Evolutionary conservation across 2,329 filamentous ascomycete species (phyloP).

Genomic region (Microdochium paspali): DNA sequence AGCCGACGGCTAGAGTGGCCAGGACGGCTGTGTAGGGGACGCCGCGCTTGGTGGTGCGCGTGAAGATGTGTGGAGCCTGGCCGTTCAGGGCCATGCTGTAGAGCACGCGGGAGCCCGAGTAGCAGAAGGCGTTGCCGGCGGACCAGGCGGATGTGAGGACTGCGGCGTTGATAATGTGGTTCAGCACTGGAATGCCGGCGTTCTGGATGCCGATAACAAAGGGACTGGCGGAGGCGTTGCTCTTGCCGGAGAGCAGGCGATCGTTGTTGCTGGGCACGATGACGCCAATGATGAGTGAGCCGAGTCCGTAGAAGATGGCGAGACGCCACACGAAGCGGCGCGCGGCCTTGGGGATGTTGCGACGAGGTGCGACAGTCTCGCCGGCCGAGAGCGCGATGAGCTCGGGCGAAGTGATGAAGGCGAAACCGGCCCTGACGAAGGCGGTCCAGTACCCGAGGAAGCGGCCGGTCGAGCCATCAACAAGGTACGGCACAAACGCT

Average conservation of each 20-base stretch:
- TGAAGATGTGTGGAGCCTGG: conserved; percentile 55
- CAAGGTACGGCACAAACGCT: conserved; percentile 37
- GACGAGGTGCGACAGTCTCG: conserved; percentile 53
- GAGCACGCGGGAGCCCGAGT: conserved; percentile 60
- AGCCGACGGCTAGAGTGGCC: conserved; percentile 48
- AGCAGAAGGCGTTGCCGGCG: conserved; percentile 51
- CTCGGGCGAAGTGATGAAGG: conserved; percentile 54
- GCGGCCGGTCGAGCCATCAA: conserved; percentile 33
- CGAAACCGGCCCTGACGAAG: conserved; percentile 48
- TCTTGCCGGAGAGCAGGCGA: conserved; percentile 46
- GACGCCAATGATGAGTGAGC: conserved; percentile 50
- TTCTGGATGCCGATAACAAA: conserved; percentile 60
- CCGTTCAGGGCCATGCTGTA: conserved; percentile 59
- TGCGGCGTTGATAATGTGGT: conserved; percentile 59
- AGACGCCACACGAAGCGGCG: conserved; percentile 53
- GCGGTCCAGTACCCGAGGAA: conserved; percentile 52
- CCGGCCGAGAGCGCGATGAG: conserved; percentile 54
- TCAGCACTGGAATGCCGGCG: conserved; percentile 52
- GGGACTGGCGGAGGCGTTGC: conserved; percentile 51
- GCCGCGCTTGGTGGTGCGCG: conserved; percentile 48
- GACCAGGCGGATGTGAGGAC: conserved; percentile 59
- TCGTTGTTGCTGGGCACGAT: conserved; percentile 57
- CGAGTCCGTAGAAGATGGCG: conserved; percentile 54
- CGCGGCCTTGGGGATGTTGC: conserved; percentile 58
- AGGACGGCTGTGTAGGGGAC: conserved; percentile 49